These are phyloP conservation scores for Apiotrichum mycotoxinovorans DNA, from an alignment of 1,284 basidiomycete genomes.

Conservation along the genomic window DNA sequence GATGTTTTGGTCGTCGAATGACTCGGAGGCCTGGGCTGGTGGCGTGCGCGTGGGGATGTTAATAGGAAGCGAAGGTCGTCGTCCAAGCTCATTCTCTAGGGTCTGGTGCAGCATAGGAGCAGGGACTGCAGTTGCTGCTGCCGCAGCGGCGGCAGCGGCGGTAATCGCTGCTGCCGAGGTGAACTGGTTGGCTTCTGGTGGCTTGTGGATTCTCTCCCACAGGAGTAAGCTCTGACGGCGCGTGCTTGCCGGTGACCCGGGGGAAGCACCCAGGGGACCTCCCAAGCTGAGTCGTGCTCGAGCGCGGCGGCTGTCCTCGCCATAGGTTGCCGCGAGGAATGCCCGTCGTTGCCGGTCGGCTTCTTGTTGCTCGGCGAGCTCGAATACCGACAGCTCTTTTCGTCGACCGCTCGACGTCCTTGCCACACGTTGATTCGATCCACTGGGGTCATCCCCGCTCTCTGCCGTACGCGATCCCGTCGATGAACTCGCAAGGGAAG, in stretches of 20 bases:
- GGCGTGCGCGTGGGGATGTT: slow-evolving; percentile 15
- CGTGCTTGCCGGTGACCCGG: slow-evolving; percentile 21
- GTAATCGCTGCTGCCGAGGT: background rate
- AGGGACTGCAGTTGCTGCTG: background rate
- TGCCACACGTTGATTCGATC: slow-evolving; percentile 14
- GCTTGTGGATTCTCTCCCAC: slow-evolving; percentile 36
- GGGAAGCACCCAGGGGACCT: slow-evolving; percentile 20
- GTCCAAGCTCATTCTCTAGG: slow-evolving; percentile 1
- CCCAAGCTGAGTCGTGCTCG: slow-evolving; percentile 43
- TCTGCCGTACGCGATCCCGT: background rate
- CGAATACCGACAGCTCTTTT: slow-evolving; percentile 25
- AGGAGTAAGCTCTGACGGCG: slow-evolving; percentile 40
- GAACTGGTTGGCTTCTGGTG: background rate
- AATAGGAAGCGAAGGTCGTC: slow-evolving; percentile 17
- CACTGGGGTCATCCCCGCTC: background rate
- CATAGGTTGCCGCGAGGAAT: slow-evolving; percentile 46
- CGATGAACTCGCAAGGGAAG: background rate
- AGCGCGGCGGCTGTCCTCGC: slow-evolving; percentile 38
- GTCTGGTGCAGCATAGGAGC: background rate
- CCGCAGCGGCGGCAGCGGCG: background rate
- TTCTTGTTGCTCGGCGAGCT: slow-evolving; percentile 43
- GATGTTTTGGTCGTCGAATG: slow-evolving; percentile 16
- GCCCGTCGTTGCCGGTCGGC: slow-evolving; percentile 47
- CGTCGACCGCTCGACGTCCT: background rate
- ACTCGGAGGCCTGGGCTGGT: background rate